These are phyloP conservation scores for Beauveria australis DNA, from an alignment of 2,329 filamentous ascomycete species.

Conservation along the genomic window DNA sequence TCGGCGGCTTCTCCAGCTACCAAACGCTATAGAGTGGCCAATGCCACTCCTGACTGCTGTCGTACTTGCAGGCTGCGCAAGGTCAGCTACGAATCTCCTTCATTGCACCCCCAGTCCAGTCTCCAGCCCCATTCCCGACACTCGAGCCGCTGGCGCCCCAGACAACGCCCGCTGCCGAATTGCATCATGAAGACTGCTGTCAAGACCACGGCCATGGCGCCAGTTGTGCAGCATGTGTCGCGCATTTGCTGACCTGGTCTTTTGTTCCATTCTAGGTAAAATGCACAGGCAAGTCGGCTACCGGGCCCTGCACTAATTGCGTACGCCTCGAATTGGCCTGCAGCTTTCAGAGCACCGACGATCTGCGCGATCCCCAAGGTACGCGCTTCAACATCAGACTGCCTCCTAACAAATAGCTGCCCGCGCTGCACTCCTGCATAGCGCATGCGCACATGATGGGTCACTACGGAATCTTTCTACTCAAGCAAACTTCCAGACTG, in stretches of 20 bases:
- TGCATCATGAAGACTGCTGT: neutral
- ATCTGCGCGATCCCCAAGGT: conserved; percentile 17
- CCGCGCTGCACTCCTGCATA: neutral
- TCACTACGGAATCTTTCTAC: neutral
- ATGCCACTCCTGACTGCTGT: conserved; percentile 24
- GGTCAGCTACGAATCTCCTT: conserved; percentile 17
- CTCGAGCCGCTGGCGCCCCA: neutral
- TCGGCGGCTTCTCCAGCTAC: conserved; percentile 16
- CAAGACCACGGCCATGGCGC: neutral
- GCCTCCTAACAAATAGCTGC: neutral
- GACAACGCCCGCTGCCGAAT: neutral
- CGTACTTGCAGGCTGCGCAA: conserved; percentile 31
- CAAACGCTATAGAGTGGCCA: conserved; percentile 26
- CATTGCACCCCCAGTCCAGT: neutral
- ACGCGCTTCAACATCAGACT: neutral
- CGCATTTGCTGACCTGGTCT: neutral
- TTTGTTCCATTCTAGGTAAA: conserved; percentile 26
- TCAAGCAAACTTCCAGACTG: neutral
- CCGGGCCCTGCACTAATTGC: conserved; percentile 30
- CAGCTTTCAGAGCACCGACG: conserved; percentile 22
- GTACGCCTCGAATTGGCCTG: conserved; percentile 28
- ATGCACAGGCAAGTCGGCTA: conserved; percentile 29
- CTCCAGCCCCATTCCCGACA: neutral
- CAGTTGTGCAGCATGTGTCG: neutral
- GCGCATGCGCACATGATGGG: neutral